These are phyloP conservation scores for Prunella vulgaris DNA, from an alignment of 257 asterid genomes.

Conservation along the genomic window DNA sequence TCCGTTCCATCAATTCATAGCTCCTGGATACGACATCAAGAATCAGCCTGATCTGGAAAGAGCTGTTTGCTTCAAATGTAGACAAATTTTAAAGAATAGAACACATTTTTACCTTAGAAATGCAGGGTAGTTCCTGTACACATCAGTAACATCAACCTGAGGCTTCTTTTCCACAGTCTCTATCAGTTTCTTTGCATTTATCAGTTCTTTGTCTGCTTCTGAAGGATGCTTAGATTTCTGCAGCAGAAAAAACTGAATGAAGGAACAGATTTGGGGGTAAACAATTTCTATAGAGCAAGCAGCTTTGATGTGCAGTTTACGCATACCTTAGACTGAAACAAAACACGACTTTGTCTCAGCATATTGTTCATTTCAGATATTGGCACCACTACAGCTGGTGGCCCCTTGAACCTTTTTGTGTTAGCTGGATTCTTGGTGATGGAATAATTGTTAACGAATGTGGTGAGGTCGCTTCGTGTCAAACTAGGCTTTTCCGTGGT, in stretches of 20 bases:
- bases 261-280: neutral
- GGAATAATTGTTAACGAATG: constrained; percentile 17
- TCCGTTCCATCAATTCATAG: constrained; percentile 67
- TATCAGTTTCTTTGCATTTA: constrained; percentile 28
- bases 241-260: neutral
- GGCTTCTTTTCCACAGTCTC: constrained; percentile 23
- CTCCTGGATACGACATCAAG: constrained; percentile 42
- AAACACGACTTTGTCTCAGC: constrained; percentile 38
- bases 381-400: constrained; percentile 39
- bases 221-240: constrained; percentile 37
- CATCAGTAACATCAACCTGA: constrained; percentile 13
- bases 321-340: constrained; percentile 42
- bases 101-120: constrained; percentile 28
- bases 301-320: neutral
- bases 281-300: neutral
- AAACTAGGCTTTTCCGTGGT: constrained; percentile 11
- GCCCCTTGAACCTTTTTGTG: constrained; percentile 30
- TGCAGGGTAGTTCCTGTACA: constrained; percentile 32
- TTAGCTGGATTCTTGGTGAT: neutral
- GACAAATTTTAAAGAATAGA: too few species aligned
- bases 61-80: neutral
- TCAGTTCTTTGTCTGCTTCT: constrained; percentile 26
- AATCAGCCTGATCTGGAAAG: neutral
- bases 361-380: constrained; percentile 50
- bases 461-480: constrained; percentile 10